These are phyloP conservation scores for Termitomyces sp. DNA, from an alignment of 768 basidiomycete genomes.

Conservation along the genomic window DNA sequence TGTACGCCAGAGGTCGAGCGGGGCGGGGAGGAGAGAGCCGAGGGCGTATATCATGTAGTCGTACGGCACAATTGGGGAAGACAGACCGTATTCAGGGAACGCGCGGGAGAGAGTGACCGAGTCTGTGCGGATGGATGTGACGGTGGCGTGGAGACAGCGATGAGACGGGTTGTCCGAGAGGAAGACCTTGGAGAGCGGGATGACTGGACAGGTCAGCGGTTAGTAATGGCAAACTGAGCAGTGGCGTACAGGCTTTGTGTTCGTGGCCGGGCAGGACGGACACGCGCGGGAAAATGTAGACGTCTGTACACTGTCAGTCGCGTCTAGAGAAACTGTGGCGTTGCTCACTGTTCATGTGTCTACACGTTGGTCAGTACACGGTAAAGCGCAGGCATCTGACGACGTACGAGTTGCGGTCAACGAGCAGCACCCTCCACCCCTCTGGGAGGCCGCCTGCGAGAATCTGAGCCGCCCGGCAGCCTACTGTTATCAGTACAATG, in stretches of 20 bases:
- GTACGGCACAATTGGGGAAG: constrained; percentile 31
- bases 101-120: constrained; percentile 39
- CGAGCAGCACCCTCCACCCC: constrained; percentile 48
- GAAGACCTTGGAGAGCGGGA: constrained; percentile 51
- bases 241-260: constrained; percentile 55
- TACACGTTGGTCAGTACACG: constrained; percentile 10
- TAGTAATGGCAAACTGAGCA: not conserved
- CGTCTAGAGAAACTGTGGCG: not conserved
- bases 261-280: constrained; percentile 55
- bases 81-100: constrained; percentile 41
- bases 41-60: constrained; percentile 59
- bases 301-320: constrained; percentile 23
- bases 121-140: constrained; percentile 31
- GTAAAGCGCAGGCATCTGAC: not conserved
- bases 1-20: constrained; percentile 49
- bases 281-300: constrained; percentile 55
- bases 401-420: constrained; percentile 56
- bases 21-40: constrained; percentile 49
- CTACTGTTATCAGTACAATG: constrained; percentile 18
- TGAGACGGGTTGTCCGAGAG: constrained; percentile 19
- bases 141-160: constrained; percentile 35
- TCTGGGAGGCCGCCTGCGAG: constrained; percentile 43
- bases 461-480: constrained; percentile 41
- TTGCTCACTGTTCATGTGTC: constrained; percentile 42
- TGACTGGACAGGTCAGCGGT: constrained; percentile 25